phyloP scores from a whole-genome alignment of 2,329 filamentous ascomycete species.

The Arthroderma uncinatum region DNA sequence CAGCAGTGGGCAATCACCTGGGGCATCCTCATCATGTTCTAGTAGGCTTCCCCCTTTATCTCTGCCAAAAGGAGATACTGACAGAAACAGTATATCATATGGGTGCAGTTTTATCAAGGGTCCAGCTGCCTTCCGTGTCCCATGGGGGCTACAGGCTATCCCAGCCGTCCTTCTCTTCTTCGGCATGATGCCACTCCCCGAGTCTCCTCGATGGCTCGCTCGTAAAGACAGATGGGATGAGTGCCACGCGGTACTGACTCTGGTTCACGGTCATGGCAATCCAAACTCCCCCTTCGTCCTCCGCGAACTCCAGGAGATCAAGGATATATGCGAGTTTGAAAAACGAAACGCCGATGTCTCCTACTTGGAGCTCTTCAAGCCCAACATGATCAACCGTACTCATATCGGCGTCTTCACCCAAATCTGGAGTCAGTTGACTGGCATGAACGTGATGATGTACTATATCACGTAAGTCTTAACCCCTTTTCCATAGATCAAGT shows the following conservation, averaged over 20 bases:
- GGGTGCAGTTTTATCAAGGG: conserved; percentile 50
- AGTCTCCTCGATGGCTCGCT: conserved; percentile 54
- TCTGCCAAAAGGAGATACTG: background rate
- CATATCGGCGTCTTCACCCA: conserved; percentile 61
- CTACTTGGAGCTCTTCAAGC: conserved; percentile 61
- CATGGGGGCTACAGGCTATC: conserved; percentile 55
- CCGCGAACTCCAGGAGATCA: conserved; percentile 60
- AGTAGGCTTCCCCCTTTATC: conserved; percentile 26
- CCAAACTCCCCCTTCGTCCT: conserved; percentile 53
- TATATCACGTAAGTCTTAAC: conserved; percentile 42
- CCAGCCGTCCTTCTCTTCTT: conserved; percentile 48
- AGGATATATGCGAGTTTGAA: conserved; percentile 63
- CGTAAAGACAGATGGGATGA: conserved; percentile 51
- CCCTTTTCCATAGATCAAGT: background rate
- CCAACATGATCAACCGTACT: conserved; percentile 62
- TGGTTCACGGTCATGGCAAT: conserved; percentile 56
- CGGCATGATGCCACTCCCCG: conserved; percentile 44
- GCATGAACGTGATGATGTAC: conserved; percentile 69
- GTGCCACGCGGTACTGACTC: conserved; percentile 37
- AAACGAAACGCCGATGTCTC: conserved; percentile 56
- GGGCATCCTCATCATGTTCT: conserved; percentile 50
- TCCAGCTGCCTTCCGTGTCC: conserved; percentile 49
- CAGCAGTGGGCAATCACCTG: conserved; percentile 36
- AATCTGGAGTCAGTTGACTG: conserved; percentile 65
- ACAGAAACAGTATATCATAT: conserved; percentile 38